Base-by-base conservation (phyloP, 2,329 filamentous ascomycete species). In the Ascochyta lentis region DNA sequence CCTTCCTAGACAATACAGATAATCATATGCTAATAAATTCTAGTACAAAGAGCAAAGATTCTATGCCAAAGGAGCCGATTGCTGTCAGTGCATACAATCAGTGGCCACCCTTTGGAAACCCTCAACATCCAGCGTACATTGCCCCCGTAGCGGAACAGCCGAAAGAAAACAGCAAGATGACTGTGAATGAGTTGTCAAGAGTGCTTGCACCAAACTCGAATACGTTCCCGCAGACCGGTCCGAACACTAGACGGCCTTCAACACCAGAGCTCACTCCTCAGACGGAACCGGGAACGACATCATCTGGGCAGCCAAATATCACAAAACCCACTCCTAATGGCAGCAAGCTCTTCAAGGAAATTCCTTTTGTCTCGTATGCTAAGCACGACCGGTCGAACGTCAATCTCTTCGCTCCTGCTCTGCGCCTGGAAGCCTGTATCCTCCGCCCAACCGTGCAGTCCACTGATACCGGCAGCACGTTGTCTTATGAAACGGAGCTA, bases 351-450 rank as follows among this genome's bases (percentile, higher is more conserved):
- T 43, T 46, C 3, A 15, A 6, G 9, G 23, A 16, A 22, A 3
- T 4, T 23, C 10, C 19, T 4, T 12, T n/a, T 26, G 16, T 10
- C 15, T 16, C 19, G 3, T 43, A 47, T 19, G 26, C 53, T 3
- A 56, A 38, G 10, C 38, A 45, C 15, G 41, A 22, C 6, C 7
- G 15, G 19, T 23, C 42, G 2, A 15, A 19, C 4, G 9, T 10
- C 9, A 50, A 19, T 10, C 16, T 19, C 1, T 47, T 43, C 12
- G 37, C 6, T 10, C 16, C 42, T 9, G 13, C 10, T 4, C 24
- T 38, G 13, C 53, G 47, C 6, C 38, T 56, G 19, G 53, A 56
- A 24, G 53, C 37, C 7, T 56, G 48, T 16, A 29, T 51, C 7
- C 12, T 51, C 9, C 47, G 39, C 1, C 53, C 53, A 13, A 26